Base-by-base conservation (phyloP, 2,329 filamentous ascomycete species). In the Verticillium dahliae region DNA sequence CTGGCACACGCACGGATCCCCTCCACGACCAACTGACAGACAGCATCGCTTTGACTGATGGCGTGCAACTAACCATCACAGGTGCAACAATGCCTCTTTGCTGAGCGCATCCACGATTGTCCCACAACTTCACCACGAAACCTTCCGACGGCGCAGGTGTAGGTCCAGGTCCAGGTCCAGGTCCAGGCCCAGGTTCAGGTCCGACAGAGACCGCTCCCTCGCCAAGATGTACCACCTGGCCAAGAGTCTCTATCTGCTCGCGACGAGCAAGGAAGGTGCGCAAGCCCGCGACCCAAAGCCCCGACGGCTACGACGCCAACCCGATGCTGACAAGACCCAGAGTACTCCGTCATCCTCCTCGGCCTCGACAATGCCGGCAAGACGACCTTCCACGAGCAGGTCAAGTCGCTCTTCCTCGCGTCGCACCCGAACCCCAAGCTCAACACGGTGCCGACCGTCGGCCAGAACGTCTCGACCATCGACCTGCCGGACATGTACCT, bases 341-440 rank as follows among this genome's bases (percentile, higher is more conserved):
- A 98, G 80, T 98, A 97, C 82, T 97, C 94, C 27, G 91, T 97
- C 71, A 91, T 98, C 72, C 89, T 98, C 68, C 90, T 98, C 70
- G 95, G 95, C 65, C 90, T 98, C 72, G 95, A 98, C 81, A 98
- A 98, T 74, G 95, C 95, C 64, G 95, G 95, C 76, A 98, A 98
- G 82, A 98, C 95, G 50, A 98, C 95, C 33, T 93, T 98, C 73
- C 92, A 97, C 77, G 92, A 96, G 73, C 93, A 97, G 76, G 92
- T 98, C 76, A 97, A 97, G 78, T 86, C 92, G 60, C 84, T 96
- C 72, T 97, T 92, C 82, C 82, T 87, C 65, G 82, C 86, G 55
- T 80, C 81, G 65, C 78, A 77, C 61, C 84, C 80, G 60, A 85
- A 78, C 74, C 90, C 80, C 71, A 93, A 82, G 77, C 86, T 80